A percentile compares a stretch with the other conserved stretches of the same genome.
These are phyloP conservation scores for Hyparrhenia diplandra DNA, from an alignment of 176 grass and related monocot genomes.

Conservation along the genomic window DNA sequence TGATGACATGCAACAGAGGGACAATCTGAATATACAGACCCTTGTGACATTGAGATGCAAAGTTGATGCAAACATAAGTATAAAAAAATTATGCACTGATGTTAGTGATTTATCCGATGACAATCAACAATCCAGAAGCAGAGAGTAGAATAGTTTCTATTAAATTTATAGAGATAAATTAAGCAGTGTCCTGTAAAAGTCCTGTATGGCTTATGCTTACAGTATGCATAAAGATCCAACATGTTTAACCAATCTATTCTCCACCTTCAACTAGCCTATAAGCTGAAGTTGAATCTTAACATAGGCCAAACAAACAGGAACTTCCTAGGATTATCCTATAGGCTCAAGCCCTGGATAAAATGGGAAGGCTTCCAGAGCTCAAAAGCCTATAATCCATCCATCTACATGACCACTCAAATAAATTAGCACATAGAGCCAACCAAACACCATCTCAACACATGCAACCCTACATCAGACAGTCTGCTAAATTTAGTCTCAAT, in stretches of 20 bases:
- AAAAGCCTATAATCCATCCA: background rate
- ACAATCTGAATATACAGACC: background rate
- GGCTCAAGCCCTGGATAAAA: background rate
- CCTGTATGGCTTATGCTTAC: background rate
- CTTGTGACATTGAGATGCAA: background rate
- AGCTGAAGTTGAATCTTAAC: background rate
- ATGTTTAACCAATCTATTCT: background rate
- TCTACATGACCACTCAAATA: background rate
- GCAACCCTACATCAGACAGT: background rate
- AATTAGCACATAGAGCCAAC: background rate
- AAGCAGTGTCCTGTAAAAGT: background rate
- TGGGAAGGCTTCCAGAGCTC: background rate
- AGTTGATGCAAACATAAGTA: background rate
- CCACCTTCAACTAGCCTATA: background rate
- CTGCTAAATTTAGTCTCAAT: no score
- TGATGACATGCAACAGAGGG: background rate
- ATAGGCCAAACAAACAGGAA: background rate
- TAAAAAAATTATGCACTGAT: background rate
- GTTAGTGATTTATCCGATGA: background rate
- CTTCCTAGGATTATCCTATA: background rate
- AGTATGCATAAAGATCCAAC: background rate
- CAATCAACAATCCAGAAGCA: background rate
- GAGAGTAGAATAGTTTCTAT: background rate
- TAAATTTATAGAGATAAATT: background rate
- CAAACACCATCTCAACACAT: background rate